Conservation (phyloP, 192 early-diverging fungal genomes). For the Backusella mclennaniae region DNA sequence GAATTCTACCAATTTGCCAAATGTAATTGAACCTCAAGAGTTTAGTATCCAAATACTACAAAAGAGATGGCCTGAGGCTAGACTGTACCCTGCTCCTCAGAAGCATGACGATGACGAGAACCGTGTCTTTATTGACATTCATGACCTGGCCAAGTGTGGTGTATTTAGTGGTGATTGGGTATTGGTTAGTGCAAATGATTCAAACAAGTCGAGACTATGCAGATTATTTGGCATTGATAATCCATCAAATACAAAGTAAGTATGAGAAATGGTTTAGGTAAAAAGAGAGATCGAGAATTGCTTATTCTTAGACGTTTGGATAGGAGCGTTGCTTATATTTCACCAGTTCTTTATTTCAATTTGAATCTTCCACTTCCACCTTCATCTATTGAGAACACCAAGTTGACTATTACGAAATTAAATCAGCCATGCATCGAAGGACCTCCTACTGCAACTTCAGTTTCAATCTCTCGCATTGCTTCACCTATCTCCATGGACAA, state of each 20-base stretch:
- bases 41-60: slow-evolving; percentile 36
- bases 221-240: slow-evolving; percentile 39
- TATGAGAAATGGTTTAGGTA: background rate
- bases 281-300: background rate
- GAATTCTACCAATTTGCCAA: background rate
- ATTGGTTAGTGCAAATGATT: slow-evolving; percentile 35
- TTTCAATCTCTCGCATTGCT: slow-evolving; percentile 67
- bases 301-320: background rate
- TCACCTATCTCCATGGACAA: slow-evolving; percentile 61
- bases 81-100: slow-evolving; percentile 47
- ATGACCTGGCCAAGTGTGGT: slow-evolving; percentile 45
- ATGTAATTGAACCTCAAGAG: slow-evolving; percentile 22
- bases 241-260: slow-evolving; percentile 1
- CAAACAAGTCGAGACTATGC: slow-evolving; percentile 38
- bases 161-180: slow-evolving; percentile 65
- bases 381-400: background rate
- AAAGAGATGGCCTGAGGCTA: slow-evolving; percentile 37
- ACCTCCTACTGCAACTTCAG: slow-evolving; percentile 52
- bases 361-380: slow-evolving; percentile 46
- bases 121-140: slow-evolving; percentile 50
- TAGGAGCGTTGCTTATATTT: slow-evolving; percentile 40
- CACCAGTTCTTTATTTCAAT: slow-evolving; percentile 59
- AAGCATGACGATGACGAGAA: slow-evolving; percentile 48
- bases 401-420: slow-evolving; percentile 26
- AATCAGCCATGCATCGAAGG: slow-evolving; percentile 1